Percentiles rank a stretch among this genome's conserved stretches.
These are phyloP conservation scores for Oryza coarctata DNA, from an alignment of 176 grass and related monocot species.

Conservation along the genomic window DNA sequence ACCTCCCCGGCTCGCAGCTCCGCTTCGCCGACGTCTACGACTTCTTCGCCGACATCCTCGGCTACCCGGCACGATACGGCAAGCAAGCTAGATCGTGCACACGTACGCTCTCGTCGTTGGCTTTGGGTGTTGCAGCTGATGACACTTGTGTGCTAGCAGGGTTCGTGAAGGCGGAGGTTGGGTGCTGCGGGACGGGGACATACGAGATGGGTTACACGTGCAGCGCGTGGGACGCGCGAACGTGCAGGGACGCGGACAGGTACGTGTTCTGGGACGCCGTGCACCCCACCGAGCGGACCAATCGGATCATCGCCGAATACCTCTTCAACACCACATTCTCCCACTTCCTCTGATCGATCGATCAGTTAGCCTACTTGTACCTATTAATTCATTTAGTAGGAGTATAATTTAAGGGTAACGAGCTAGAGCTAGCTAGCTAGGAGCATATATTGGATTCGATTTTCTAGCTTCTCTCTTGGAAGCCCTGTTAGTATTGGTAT, in stretches of 20 bases:
- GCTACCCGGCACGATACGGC: slow-evolving; percentile 41
- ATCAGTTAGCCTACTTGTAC: background rate
- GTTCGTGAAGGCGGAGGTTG: slow-evolving; percentile 37
- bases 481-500: background rate
- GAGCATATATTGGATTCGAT: background rate
- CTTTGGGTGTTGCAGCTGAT: too few relatives aligned
- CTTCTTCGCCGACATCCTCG: slow-evolving; percentile 31
- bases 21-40: slow-evolving; percentile 52
- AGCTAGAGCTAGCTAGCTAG: too few relatives aligned
- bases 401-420: background rate
- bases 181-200: slow-evolving; percentile 51
- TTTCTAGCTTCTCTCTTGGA: background rate
- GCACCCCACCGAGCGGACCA: slow-evolving; percentile 51
- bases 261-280: slow-evolving; percentile 72
- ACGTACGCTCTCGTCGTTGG: background rate
- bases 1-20: slow-evolving; percentile 42
- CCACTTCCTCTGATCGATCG: slow-evolving; percentile 26
- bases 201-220: slow-evolving; percentile 53
- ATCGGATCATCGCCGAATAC: slow-evolving; percentile 42
- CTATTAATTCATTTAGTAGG: background rate
- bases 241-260: slow-evolving; percentile 46
- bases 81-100: background rate
- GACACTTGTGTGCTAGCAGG: slow-evolving; percentile 3
- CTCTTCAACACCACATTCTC: slow-evolving; percentile 64
- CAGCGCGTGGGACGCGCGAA: slow-evolving; percentile 33